These are phyloP conservation scores for Pezicula radicicola DNA, from an alignment of 2,329 filamentous ascomycete species.

Conservation along the genomic window DNA sequence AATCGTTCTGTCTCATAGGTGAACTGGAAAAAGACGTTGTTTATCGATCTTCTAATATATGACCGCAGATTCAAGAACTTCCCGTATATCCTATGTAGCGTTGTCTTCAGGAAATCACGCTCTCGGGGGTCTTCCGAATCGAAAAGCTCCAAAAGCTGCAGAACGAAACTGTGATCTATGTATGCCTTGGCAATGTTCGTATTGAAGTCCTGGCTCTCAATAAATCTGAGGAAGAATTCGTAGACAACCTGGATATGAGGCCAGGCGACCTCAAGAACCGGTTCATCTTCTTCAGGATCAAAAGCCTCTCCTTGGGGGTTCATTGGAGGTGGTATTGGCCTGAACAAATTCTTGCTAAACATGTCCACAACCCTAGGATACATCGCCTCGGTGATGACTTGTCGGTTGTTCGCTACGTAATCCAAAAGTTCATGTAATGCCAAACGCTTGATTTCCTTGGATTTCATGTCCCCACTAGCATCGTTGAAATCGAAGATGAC, in stretches of 20 bases:
- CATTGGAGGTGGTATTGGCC: constrained; percentile 93
- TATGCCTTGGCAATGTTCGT: constrained; percentile 99
- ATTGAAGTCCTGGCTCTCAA: constrained; percentile 99
- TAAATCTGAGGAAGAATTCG: constrained; percentile 98
- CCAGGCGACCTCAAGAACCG: constrained; percentile 97
- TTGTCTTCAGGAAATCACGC: constrained; percentile 97
- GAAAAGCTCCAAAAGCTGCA: constrained; percentile 95
- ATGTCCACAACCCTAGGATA: constrained; percentile 98
- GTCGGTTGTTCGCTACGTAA: constrained; percentile 97
- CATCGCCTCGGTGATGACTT: constrained; percentile 98
- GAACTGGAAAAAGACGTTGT: constrained; percentile 99
- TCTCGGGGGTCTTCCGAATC: constrained; percentile 97
- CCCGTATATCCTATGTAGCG: constrained; percentile 94
- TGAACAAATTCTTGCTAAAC: constrained; percentile 98
- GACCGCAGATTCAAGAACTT: constrained; percentile 98
- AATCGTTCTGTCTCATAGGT: constrained; percentile 98
- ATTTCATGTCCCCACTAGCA: constrained; percentile 97
- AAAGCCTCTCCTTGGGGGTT: constrained; percentile 98
- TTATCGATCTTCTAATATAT: constrained; percentile 96
- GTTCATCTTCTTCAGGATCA: constrained; percentile 97
- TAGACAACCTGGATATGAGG: constrained; percentile 99
- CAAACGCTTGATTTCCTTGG: constrained; percentile 97
- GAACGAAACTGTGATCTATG: constrained; percentile 96
- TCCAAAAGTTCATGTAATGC: constrained; percentile 94
- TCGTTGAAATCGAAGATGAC: constrained; percentile 99